Evolutionary conservation across 2,329 filamentous ascomycete species (phyloP).

Genomic region (Scleromitrula shiraiana): DNA sequence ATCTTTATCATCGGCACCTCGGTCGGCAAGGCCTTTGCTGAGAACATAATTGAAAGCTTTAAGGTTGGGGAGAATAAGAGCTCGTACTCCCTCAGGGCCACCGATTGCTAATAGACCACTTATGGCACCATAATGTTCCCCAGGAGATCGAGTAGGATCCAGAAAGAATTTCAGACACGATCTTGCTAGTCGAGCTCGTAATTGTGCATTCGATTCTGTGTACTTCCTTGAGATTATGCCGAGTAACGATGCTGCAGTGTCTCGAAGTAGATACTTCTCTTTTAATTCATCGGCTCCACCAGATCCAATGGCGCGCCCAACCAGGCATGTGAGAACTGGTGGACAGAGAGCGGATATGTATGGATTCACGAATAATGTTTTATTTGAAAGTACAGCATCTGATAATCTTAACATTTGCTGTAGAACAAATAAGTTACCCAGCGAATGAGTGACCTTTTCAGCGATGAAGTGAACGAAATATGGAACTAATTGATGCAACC

Average conservation of each 20-base stretch:
- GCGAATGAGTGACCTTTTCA: conserved; percentile 88
- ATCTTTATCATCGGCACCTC: conserved; percentile 44
- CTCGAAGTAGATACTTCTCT: conserved; percentile 72
- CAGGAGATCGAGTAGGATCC: conserved; percentile 72
- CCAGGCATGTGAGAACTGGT: conserved; percentile 82
- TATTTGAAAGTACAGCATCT: conserved; percentile 75
- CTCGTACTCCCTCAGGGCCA: conserved; percentile 55
- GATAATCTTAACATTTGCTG: conserved; percentile 89
- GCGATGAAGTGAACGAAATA: conserved; percentile 96
- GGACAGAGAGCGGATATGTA: conserved; percentile 64
- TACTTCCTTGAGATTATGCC: conserved; percentile 75
- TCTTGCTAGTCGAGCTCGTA: conserved; percentile 83
- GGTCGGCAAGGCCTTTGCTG: conserved; percentile 45
- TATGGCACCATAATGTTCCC: conserved; percentile 84
- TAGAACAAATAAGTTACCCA: conserved; percentile 83
- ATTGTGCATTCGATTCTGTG: conserved; percentile 67
- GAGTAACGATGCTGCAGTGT: conserved; percentile 76
- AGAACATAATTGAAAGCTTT: conserved; percentile 55
- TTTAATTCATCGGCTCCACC: conserved; percentile 44
- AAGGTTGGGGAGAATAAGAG: conserved; percentile 58
- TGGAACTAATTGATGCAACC: conserved; percentile 87
- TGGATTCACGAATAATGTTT: conserved; percentile 62
- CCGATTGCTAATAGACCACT: conserved; percentile 72
- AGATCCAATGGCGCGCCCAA: conserved; percentile 61
- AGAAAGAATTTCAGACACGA: conserved; percentile 90